phyloP scores from a whole-genome alignment of 1,284 basidiomycete genomes.

The Mrakiaceae sp. region DNA sequence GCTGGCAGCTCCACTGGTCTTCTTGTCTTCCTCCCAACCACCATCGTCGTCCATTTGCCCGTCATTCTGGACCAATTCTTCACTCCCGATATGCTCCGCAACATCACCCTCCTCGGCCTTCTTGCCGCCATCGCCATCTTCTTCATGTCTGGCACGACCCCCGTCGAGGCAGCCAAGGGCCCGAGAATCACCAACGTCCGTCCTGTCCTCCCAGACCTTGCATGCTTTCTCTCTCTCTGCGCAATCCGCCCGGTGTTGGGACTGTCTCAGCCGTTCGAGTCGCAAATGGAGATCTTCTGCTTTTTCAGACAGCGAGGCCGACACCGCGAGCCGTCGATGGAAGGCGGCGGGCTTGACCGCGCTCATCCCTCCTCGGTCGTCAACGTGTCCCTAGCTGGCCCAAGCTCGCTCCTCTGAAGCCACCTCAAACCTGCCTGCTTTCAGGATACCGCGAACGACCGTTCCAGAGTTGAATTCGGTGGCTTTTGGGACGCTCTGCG shows the following conservation, averaged over 20 bases:
- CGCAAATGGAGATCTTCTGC: conserved; percentile 9
- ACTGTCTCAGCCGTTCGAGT: no score
- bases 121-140: conserved; percentile 11
- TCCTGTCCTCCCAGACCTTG: background rate
- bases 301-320: conserved; percentile 42
- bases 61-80: background rate
- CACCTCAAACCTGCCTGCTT: no score
- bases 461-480: no score
- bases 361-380: no score
- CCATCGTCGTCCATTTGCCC: background rate
- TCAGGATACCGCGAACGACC: no score
- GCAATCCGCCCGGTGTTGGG: conserved; percentile 34
- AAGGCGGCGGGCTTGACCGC: no score
- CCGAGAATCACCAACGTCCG: conserved; percentile 64
- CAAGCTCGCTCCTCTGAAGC: no score
- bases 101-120: conserved; percentile 7
- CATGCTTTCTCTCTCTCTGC: background rate
- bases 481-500: no score
- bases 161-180: conserved; percentile 32
- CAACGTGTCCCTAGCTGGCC: no score
- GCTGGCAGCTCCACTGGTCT: no score
- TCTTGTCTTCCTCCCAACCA: background rate
- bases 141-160: conserved; percentile 21
- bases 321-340: background rate
- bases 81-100: conserved; percentile 25